Percentiles rank a stretch among this genome's conserved stretches.
These are phyloP conservation scores for Coix lacrymajobi DNA, from an alignment of 176 grass and related monocot species.

Conservation along the genomic window DNA sequence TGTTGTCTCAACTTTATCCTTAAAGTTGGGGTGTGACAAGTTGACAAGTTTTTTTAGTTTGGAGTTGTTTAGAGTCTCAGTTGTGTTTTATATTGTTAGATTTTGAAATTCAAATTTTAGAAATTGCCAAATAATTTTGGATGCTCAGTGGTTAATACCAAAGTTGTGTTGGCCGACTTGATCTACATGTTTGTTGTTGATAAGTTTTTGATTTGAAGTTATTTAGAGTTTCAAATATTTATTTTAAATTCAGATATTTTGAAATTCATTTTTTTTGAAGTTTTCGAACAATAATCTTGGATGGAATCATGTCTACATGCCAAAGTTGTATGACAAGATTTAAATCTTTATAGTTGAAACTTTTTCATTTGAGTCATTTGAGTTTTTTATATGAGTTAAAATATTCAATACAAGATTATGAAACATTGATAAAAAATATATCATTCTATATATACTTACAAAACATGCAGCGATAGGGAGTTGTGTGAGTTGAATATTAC, in stretches of 20 bases:
- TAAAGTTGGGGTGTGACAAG: too few species aligned
- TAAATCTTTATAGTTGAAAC: not conserved
- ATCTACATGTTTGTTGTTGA: not conserved
- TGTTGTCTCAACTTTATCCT: too few species aligned
- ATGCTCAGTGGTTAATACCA: not conserved
- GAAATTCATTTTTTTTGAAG: not conserved
- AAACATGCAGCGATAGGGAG: not conserved
- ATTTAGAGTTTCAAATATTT: not conserved
- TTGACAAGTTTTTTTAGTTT: not conserved
- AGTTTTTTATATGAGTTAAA: not conserved
- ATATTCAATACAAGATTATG: not conserved
- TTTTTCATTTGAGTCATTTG: not conserved
- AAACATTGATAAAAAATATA: not conserved
- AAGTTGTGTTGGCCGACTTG: not conserved
- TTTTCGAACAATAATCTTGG: not conserved
- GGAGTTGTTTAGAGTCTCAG: not conserved
- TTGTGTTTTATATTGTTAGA: not conserved
- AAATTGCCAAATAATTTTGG: not conserved
- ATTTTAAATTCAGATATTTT: not conserved
- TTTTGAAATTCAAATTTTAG: not conserved
- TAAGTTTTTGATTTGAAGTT: not conserved
- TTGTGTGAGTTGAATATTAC: not conserved
- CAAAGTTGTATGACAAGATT: not conserved
- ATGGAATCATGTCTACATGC: not conserved
- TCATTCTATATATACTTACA: not conserved